These are phyloP conservation scores for Cerioporus squamosus DNA, from an alignment of 1,284 basidiomycete genomes.

Conservation along the genomic window DNA sequence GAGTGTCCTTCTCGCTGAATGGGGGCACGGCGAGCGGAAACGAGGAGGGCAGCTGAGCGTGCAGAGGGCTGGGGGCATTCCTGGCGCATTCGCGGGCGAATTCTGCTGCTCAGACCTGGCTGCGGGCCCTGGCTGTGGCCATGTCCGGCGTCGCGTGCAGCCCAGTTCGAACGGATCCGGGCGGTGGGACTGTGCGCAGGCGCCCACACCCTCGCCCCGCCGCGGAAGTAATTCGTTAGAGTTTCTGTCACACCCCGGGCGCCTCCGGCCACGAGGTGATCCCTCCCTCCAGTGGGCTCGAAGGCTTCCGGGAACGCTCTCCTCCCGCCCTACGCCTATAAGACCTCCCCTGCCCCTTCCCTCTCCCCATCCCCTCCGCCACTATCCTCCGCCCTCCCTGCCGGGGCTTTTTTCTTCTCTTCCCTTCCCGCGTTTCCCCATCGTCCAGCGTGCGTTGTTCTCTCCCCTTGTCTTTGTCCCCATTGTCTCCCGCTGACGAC, in stretches of 20 bases:
- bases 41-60: not conserved
- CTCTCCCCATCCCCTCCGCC: conserved; percentile 28
- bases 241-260: conserved; percentile 24
- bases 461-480: conserved; percentile 20
- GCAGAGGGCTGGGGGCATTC: conserved; percentile 3
- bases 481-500: conserved; percentile 23
- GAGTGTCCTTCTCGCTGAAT: not conserved
- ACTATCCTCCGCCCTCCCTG: conserved; percentile 31
- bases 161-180: too few species aligned
- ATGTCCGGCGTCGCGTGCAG: not conserved
- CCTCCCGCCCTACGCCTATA: conserved; percentile 4
- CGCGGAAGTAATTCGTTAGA: conserved; percentile 26
- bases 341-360: conserved; percentile 9
- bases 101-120: too few species aligned
- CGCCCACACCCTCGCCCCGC: conserved; percentile 1
- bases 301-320: not conserved
- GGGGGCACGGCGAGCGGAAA: not conserved
- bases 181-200: too few species aligned
- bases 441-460: conserved; percentile 31
- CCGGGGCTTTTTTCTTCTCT: conserved; percentile 26
- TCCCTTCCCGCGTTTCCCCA: conserved; percentile 4
- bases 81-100: too few species aligned
- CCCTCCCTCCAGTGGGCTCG: not conserved
- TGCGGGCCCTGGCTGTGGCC: conserved; percentile 2
- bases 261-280: conserved; percentile 25